Evolutionary conservation across 2,329 filamentous ascomycete species (phyloP).

Genomic region (Drechslera avenae): DNA sequence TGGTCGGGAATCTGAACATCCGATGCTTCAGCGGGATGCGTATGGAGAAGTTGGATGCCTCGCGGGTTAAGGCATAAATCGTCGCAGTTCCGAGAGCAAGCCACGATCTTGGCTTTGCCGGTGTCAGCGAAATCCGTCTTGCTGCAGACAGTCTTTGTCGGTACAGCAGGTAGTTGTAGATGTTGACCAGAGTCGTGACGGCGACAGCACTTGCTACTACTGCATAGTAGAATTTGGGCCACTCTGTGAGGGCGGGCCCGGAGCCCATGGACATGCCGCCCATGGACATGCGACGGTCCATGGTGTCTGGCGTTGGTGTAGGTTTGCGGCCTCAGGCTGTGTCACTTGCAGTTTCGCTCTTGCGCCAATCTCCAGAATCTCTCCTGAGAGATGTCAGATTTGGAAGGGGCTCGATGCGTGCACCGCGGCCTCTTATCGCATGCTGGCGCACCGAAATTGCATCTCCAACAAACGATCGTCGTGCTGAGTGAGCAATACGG

Average conservation of each 20-base stretch:
- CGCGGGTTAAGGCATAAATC: conserved; percentile 59
- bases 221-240: conserved; percentile 61
- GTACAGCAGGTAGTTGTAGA: conserved; percentile 56
- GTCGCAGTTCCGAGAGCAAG: conserved; percentile 58
- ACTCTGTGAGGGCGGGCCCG: conserved; percentile 53
- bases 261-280: conserved; percentile 40
- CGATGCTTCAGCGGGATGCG: conserved; percentile 41
- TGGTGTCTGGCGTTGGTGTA: conserved; percentile 18
- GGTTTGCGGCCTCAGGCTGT: conserved; percentile 14
- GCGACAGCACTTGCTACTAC: conserved; percentile 55
- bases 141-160: conserved; percentile 58
- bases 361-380: neutral
- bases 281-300: conserved; percentile 23
- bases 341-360: conserved; percentile 4
- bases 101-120: conserved; percentile 60
- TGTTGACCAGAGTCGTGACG: conserved; percentile 52
- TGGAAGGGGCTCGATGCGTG: neutral
- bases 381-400: neutral
- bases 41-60: conserved; percentile 57
- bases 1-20: conserved; percentile 48
- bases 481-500: neutral
- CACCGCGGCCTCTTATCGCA: conserved; percentile 4
- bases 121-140: conserved; percentile 47
- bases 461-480: too few relatives aligned
- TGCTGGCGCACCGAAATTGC: conserved; percentile 1